Evolutionary conservation across 2,329 filamentous ascomycete genomes (phyloP), one percentile per base, ranked within the genome.

Genomic region (Fusarium pseudonygamai): DNA sequence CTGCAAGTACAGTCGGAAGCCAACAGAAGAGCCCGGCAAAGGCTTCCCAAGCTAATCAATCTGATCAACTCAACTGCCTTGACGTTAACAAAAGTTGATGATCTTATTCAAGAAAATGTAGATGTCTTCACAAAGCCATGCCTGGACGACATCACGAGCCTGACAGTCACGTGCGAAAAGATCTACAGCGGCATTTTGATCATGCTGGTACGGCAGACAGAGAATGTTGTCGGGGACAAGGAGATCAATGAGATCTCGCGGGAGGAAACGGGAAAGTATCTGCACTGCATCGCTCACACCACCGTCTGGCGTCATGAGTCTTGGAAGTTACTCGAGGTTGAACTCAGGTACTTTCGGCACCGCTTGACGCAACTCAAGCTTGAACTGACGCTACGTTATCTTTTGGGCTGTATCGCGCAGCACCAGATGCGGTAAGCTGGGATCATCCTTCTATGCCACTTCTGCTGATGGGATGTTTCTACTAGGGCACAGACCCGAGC

Each of bases 281-380:
- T 50, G 0, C 1, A 50, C 1, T 50, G 16, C 47, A 20, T 50
- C 12, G 30, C 47, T 34, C 30, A 32, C 16, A 34, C 6, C 8
- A 14, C 0, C 7, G 47, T 50, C 8, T 34, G 3, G 22, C 0
- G 16, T 0, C 20, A 24, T 0, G 12, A 34, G 12, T 20, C 47
- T 0, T 50, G 47, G 47, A 16, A 24, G 22, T 0, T 0, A 3
- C 47, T 50, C 6, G 22, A 34, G 22, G 0, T 50, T 20, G 22
- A 50, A 14, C 16, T 50, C 4, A 14, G 6, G 12, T 50, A 34
- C 0, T 50, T 50, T 11, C 47, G 47, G 30, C 16, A 50, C 30
- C 6, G 22, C 4, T 50, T 50, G 16, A 50, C 22, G 12, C 30
- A 34, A 6, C 2, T 20, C 6, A 50, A 50, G 16, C 7, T 50